Conservation (phyloP, 495 filamentous ascomycete species). For the Trichoderma reesei region DNA sequence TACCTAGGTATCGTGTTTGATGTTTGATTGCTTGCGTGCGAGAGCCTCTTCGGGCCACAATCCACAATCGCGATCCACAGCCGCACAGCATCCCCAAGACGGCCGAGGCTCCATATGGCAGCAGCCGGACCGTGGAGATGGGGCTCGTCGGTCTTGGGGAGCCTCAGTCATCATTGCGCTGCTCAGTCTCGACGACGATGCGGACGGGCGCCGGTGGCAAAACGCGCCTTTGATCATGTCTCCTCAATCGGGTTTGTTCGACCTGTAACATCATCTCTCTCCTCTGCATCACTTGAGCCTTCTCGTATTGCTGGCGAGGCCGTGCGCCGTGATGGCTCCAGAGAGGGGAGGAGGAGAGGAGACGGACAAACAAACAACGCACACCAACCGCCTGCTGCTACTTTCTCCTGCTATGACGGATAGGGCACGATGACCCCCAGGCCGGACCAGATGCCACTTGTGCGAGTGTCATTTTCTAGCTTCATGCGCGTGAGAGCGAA, state of each 20-base stretch:
- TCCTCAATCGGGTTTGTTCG: not conserved
- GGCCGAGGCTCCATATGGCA: not conserved
- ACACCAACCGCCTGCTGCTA: not conserved
- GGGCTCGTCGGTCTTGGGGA: no score
- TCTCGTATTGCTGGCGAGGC: not conserved
- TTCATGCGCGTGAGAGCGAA: not conserved
- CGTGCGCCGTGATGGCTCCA: not conserved
- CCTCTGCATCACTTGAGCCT: not conserved
- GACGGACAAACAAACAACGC: not conserved
- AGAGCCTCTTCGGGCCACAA: not conserved
- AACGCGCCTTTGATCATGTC: no score
- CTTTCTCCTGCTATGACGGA: no score
- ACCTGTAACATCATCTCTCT: no score
- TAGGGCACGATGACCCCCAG: constrained; percentile 1
- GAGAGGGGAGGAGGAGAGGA: not conserved
- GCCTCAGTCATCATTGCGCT: no score
- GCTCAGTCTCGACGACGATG: no score
- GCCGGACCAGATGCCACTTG: not conserved
- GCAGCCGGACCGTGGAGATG: not conserved
- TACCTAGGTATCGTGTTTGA: no score
- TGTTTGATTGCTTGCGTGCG: not conserved
- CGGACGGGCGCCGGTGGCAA: no score
- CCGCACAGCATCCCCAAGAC: constrained; percentile 4
- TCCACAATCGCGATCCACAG: constrained; percentile 7
- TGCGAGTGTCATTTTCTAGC: not conserved